Base-by-base conservation (phyloP, 306 rosid genomes). In the Quercus variabilis region DNA sequence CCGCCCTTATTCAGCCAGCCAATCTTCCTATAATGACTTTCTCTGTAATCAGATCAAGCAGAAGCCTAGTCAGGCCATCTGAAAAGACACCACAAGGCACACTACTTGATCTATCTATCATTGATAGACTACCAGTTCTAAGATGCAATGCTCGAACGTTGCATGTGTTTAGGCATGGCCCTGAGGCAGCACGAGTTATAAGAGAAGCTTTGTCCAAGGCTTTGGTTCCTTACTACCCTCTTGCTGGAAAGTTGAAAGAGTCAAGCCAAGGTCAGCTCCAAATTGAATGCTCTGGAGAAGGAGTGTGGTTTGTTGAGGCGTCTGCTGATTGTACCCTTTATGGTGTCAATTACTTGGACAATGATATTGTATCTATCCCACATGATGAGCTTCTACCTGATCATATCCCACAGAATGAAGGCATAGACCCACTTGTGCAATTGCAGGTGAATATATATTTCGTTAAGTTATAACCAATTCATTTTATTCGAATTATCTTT, bases 161-260 rank as follows among this genome's bases (percentile, higher is more conserved):
- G 55, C 98, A 91, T 30, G 95, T 91, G n/a, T 93, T 86, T 76
- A 87, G 33, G 60, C 76, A 85, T 38, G 91, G 90, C 17, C 89
- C 85, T 56, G 69, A 81, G n/a, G 93, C 91, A 0, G 74, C 81
- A 23, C n/a, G 12, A 1, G 78, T 84, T n/a, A 81, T 93, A 18
- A 85, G 83, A 83, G 78, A 87, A 55, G 98, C 93, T 0, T 70
- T 91, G 78, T 90, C 97, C 2, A 80, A n/a, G 33, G 98, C 95
- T 25, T 74, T 93, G 43, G 93, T 91, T 78, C 89, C 87, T 0
- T 93, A 91, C 79, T 90, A 90, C 85, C 98, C 98, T 74, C 89
- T 93, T 10, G 95, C 95, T 0, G 97, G 98, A 55, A 71, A 90
- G 13, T 86, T 91, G 8, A 69, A 3, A 55, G 83, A 87, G 20